Base-by-base conservation (phyloP, 495 filamentous ascomycete genomes). In the Penicillium malachiteum region DNA sequence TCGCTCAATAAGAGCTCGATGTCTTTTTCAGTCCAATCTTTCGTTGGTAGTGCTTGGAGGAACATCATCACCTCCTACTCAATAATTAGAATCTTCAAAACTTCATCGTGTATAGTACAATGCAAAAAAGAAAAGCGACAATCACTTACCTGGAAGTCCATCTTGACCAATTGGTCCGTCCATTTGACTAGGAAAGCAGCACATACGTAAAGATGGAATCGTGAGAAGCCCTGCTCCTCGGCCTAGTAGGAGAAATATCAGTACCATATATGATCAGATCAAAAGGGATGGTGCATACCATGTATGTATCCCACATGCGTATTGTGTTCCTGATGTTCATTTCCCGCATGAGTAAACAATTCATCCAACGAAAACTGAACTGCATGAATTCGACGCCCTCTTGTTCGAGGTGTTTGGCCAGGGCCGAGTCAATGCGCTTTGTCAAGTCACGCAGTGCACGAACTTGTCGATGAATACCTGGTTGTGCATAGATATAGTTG, bases 331-430 rank as follows among this genome's bases (percentile, higher is more conserved):
- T 89, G 39, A 98, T 91, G 69, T 87, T 96, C 56, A 98, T 88
- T 72, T 98, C 94, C 56, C 94, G 81, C 94, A 98, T 98, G 60
- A 98, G 77, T 56, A 98, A 81, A 65, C 94, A 98, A 64, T 98
- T 98, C 94, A 98, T 97, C 94, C 94, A 98, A 55, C 94, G 82
- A 69, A 98, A 98, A 69, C 91, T 96, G 67, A 98, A 98, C 67
- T 98, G 94, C 71, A 98, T 97, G 62, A 98, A 98, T 69, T 98
- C 95, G 30, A 98, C 91, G 10, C 89, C 87, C 67, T 97, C 90
- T 18, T 81, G 81, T 63, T 95, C 90, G 14, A 98, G 78, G 65
- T 98, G 94, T 56, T 88, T 92, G 11, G 91, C 90, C 54, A 98
- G 80, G 2, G 82, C 77, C 32, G 81, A 81, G 63, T 98, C 94